A percentile compares a stretch with the other conserved stretches of the same genome.
phyloP scores from a whole-genome alignment of 2,329 filamentous ascomycete species.

The Paecilomyces dactylethromorphus region DNA sequence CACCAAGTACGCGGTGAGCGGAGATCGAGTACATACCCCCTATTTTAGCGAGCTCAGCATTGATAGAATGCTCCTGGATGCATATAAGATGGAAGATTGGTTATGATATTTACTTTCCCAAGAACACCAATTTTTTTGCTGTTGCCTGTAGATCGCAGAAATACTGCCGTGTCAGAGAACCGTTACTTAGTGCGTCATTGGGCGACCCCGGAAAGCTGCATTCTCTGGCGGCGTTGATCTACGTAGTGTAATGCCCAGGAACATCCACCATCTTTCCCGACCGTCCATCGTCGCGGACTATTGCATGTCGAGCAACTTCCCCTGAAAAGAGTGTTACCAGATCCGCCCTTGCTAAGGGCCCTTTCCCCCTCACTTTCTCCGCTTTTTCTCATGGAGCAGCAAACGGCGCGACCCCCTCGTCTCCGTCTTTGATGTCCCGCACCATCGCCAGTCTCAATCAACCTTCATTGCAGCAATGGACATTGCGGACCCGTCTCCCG shows the following conservation, averaged over 20 bases:
- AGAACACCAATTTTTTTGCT: not conserved
- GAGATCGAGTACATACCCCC: not conserved
- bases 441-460: not conserved
- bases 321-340: not conserved
- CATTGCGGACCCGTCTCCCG: slow-evolving; percentile 23
- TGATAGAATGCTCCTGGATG: not conserved
- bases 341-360: not conserved
- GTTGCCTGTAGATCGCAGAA: not conserved
- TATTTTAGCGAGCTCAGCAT: not conserved
- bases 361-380: not conserved
- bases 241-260: slow-evolving; percentile 9
- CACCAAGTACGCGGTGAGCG: not conserved
- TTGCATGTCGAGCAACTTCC: not conserved
- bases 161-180: not conserved
- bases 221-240: slow-evolving; percentile 11
- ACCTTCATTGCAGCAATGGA: slow-evolving; percentile 25
- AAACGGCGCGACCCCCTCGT: not conserved
- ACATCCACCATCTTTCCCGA: slow-evolving; percentile 5
- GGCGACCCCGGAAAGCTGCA: slow-evolving; percentile 10
- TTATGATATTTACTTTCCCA: not conserved
- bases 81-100: not conserved
- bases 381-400: not conserved
- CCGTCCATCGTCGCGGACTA: not conserved
- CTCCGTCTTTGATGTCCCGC: not conserved
- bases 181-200: not conserved